Conservation (phyloP, 495 filamentous ascomycete genomes). For the Penicillium verhagenii region DNA sequence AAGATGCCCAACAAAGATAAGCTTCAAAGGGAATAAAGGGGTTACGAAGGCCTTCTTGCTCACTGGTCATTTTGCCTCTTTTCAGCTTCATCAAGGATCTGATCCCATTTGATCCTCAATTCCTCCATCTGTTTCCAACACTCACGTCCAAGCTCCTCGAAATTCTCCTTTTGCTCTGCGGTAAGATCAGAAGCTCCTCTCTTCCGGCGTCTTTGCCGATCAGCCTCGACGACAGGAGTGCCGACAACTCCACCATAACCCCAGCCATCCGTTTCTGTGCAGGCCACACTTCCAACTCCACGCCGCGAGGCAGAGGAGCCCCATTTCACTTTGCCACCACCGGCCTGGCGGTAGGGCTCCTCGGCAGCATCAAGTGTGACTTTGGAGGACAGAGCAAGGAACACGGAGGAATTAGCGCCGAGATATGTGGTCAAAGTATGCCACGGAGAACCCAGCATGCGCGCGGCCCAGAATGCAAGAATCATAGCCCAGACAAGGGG, state of each 20-base stretch:
- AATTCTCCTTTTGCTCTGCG: constrained; percentile 61
- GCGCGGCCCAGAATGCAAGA: constrained; percentile 64
- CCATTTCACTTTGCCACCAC: constrained; percentile 76
- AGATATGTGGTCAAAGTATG: constrained; percentile 72
- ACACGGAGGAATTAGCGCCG: constrained; percentile 74
- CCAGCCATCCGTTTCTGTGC: constrained; percentile 84
- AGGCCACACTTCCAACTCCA: constrained; percentile 59
- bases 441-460: constrained; percentile 85
- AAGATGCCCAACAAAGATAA: background rate
- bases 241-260: constrained; percentile 72
- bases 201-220: constrained; percentile 53
- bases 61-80: constrained; percentile 4
- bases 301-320: constrained; percentile 62
- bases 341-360: constrained; percentile 34
- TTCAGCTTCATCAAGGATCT: constrained; percentile 47
- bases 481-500: constrained; percentile 65
- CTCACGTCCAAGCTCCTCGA: constrained; percentile 69
- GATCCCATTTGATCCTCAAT: constrained; percentile 77
- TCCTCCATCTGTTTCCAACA: constrained; percentile 86
- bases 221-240: constrained; percentile 38
- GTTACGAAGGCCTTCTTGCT: background rate
- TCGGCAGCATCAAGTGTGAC: constrained; percentile 62
- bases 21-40: background rate
- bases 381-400: constrained; percentile 73
- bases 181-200: constrained; percentile 58